Evolutionary conservation across 2,329 filamentous ascomycete species (phyloP), one percentile per base, ranked within the genome.

Genomic region (Tricladium varicosporioides): DNA sequence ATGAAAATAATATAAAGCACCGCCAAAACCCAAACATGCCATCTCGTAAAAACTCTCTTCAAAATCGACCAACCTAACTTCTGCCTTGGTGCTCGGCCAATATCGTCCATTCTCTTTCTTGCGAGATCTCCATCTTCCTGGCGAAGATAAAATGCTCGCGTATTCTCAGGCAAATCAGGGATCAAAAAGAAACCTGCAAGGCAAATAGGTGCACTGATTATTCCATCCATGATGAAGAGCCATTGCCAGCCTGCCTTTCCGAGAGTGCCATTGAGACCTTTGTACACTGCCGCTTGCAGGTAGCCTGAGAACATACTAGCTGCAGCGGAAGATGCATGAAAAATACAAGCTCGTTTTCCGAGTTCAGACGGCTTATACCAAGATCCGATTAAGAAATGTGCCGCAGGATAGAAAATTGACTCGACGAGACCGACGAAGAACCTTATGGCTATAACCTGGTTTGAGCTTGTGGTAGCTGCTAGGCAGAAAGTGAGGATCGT

Each of bases 211-310:
- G 65, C 48, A 13, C 71, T 70, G 53, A 73, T 70, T 11, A 72
- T 53, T 2, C 74, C 75, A 56, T 78, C 76, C 61, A 78, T 74
- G 42, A 78, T 71, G 57, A 79, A 78, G 2, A 78, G 70, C 75
- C 75, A 79, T 46, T 74, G 72, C 76, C 75, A 79, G 0, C 73
- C 77, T 1, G 70, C 60, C 4, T 75, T 67, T 0, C 74, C 74
- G 4, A 67, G 56, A 1, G 58, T 63, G 0, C 74, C 73, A 27
- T 77, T 69, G 60, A 78, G 70, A 3, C 72, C 71, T 10, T 63
- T 67, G 47, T 76, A 75, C 0, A 78, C 67, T 2, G 69, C 75
- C 0, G 75, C 73, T 63, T 77, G 75, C 1, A 78, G 65, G 54
- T 77, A 77, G 1, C 75, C 75, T 0, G 73, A 72, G 53, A 76